These are phyloP conservation scores for Calycina herbarum DNA, from an alignment of 2,329 filamentous ascomycete genomes.

Conservation along the genomic window DNA sequence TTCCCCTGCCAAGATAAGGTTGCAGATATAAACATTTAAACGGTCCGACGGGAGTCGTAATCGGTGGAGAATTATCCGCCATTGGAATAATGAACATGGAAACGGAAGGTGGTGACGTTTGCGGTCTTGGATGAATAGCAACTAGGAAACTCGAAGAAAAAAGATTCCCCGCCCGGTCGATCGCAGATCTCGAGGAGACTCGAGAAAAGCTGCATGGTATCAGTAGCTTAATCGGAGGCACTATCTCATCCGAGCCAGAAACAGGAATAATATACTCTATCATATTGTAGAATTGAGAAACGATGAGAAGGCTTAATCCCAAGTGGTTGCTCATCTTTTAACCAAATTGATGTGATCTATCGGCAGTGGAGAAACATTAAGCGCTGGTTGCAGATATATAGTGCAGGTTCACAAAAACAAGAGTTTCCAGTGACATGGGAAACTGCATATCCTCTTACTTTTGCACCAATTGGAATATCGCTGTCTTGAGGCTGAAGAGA, in stretches of 20 bases:
- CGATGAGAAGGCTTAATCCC: background rate
- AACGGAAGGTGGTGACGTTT: background rate
- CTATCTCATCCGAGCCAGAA: background rate
- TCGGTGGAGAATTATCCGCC: background rate
- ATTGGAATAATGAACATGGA: background rate
- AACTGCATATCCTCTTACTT: background rate
- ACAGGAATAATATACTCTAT: background rate
- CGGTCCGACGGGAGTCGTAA: background rate
- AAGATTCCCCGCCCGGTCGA: background rate
- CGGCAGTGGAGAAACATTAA: background rate
- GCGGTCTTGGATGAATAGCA: background rate
- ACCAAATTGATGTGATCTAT: conserved; percentile 6
- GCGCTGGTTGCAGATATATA: conserved; percentile 10
- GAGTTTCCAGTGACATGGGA: conserved; percentile 11
- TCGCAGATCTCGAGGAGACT: background rate
- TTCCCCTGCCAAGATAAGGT: background rate
- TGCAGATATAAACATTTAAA: background rate
- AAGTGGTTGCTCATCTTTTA: conserved; percentile 8
- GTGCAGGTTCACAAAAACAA: conserved; percentile 10
- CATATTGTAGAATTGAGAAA: background rate
- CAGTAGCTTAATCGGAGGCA: background rate
- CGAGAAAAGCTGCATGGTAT: background rate
- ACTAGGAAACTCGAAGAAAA: background rate
- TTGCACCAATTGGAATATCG: conserved; percentile 9
- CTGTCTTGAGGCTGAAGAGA: conserved; percentile 4